Evolutionary conservation across 192 early-diverging fungal genomes (phyloP).

Genomic region (Neocallimastix lanati): DNA sequence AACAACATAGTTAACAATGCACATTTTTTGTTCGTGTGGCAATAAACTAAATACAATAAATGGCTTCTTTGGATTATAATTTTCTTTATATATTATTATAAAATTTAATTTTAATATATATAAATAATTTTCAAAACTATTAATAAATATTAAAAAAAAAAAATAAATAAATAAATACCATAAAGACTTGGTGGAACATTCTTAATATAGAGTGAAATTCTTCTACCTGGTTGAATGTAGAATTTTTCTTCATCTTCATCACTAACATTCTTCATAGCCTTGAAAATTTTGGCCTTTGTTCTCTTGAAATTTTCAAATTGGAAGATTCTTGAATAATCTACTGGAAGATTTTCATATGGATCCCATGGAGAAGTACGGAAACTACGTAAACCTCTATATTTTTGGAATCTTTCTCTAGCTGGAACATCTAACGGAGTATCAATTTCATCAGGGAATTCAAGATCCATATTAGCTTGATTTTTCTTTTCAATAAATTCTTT

Average conservation of each 20-base stretch:
- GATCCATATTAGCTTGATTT: slow-evolving; percentile 37
- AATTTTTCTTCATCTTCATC: slow-evolving; percentile 22
- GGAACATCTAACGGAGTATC: slow-evolving; percentile 76
- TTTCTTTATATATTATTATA: background rate
- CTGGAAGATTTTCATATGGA: slow-evolving; percentile 89
- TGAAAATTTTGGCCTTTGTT: slow-evolving; percentile 50
- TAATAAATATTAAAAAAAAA: too few species aligned
- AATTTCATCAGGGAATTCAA: slow-evolving; percentile 89
- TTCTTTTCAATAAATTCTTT: slow-evolving; percentile 39
- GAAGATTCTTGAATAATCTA: slow-evolving; percentile 91
- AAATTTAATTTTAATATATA: too few species aligned
- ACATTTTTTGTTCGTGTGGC: slow-evolving; percentile 88
- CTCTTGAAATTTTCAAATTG: slow-evolving; percentile 78
- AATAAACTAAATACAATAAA: slow-evolving; percentile 51
- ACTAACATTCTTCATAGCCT: slow-evolving; percentile 15
- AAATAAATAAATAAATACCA: slow-evolving; percentile 4
- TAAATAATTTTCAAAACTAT: too few species aligned
- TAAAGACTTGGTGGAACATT: slow-evolving; percentile 43
- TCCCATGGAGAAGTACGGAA: slow-evolving; percentile 96
- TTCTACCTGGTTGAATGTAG: slow-evolving; percentile 27
- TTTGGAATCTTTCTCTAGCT: slow-evolving; percentile 72
- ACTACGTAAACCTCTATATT: slow-evolving; percentile 84
- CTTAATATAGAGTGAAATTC: slow-evolving; percentile 53
- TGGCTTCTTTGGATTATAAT: background rate
- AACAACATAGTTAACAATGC: slow-evolving; percentile 62